These are phyloP conservation scores for Tausonia pullulans DNA, from an alignment of 1,284 basidiomycete genomes.

Conservation along the genomic window DNA sequence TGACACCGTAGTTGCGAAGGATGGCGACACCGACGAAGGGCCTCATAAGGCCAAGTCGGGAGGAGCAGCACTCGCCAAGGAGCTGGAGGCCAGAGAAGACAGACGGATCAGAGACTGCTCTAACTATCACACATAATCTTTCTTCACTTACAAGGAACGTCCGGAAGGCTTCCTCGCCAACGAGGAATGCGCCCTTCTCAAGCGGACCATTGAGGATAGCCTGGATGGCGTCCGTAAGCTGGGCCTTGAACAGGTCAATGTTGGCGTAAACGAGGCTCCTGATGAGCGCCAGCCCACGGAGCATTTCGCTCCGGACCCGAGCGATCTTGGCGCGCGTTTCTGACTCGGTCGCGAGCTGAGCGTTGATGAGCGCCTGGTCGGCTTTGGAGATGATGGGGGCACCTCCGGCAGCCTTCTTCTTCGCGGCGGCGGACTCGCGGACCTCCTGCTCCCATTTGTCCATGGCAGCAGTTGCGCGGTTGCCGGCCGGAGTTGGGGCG, in stretches of 20 bases:
- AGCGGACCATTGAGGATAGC: constrained; percentile 56
- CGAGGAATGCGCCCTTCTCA: constrained; percentile 46
- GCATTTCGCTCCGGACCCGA: constrained; percentile 44
- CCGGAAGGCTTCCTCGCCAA: constrained; percentile 53
- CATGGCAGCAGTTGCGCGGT: constrained; percentile 75
- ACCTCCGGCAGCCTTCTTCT: constrained; percentile 43
- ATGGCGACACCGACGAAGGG: constrained; percentile 70
- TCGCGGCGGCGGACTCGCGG: constrained; percentile 67
- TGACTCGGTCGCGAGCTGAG: constrained; percentile 68
- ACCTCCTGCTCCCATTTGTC: constrained; percentile 89
- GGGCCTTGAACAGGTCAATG: constrained; percentile 46
- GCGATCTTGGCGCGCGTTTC: constrained; percentile 51
- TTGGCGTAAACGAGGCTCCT: constrained; percentile 50
- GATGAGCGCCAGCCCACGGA: constrained; percentile 58
- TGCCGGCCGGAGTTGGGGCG: constrained; percentile 44
- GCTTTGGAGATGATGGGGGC: constrained; percentile 57
- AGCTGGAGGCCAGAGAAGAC: constrained; percentile 35
- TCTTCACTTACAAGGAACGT: constrained; percentile 56
- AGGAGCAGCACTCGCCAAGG: constrained; percentile 54
- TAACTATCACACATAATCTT: constrained; percentile 18
- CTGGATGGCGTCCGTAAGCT: constrained; percentile 49
- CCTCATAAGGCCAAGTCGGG: constrained; percentile 54
- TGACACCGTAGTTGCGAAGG: constrained; percentile 55
- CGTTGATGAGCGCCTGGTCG: constrained; percentile 64
- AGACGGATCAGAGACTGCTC: constrained; percentile 3